These are phyloP conservation scores for Haplosporangium sp. DNA, from an alignment of 371 early-diverging fungal species.

Conservation along the genomic window DNA sequence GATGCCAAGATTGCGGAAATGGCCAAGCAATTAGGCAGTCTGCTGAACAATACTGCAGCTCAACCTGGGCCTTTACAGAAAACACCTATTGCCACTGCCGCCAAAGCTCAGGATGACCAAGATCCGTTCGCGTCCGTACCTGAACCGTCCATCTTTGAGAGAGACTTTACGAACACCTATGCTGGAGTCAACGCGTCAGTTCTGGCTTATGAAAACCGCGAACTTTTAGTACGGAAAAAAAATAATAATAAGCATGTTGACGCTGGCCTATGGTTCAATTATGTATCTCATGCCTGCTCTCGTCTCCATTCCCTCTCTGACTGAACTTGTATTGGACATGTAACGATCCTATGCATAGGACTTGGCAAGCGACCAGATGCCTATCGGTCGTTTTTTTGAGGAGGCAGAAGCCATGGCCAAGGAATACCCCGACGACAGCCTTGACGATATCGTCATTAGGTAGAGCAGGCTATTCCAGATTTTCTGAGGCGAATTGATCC, in stretches of 20 bases:
- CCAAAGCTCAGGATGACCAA: neutral
- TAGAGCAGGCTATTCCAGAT: constrained; percentile 1
- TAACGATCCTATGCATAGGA: constrained; percentile 58
- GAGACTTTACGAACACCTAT: constrained; percentile 18
- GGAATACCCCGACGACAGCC: constrained; percentile 34
- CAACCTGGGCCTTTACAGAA: neutral
- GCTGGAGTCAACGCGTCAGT: constrained; percentile 34
- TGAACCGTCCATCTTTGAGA: constrained; percentile 36
- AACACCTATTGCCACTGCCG: neutral
- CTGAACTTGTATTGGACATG: too few relatives aligned
- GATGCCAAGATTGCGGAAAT: constrained; percentile 3
- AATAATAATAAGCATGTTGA: too few relatives aligned
- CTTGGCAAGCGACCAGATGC: constrained; percentile 59
- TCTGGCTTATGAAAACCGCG: constrained; percentile 56
- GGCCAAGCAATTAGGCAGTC: constrained; percentile 8
- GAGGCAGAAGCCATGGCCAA: constrained; percentile 35
- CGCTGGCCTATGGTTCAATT: too few relatives aligned
- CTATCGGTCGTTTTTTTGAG: constrained; percentile 62
- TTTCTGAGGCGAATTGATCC: too few relatives aligned
- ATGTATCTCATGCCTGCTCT: too few relatives aligned
- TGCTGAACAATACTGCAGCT: neutral
- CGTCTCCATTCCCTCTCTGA: neutral
- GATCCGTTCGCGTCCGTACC: constrained; percentile 9
- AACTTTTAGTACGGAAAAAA: constrained; percentile 55
- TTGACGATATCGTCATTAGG: constrained; percentile 43